Percentiles rank a stretch among this genome's conserved stretches.
Conservation (phyloP, 306 rosid species). For the Lathyrus aphaca region DNA sequence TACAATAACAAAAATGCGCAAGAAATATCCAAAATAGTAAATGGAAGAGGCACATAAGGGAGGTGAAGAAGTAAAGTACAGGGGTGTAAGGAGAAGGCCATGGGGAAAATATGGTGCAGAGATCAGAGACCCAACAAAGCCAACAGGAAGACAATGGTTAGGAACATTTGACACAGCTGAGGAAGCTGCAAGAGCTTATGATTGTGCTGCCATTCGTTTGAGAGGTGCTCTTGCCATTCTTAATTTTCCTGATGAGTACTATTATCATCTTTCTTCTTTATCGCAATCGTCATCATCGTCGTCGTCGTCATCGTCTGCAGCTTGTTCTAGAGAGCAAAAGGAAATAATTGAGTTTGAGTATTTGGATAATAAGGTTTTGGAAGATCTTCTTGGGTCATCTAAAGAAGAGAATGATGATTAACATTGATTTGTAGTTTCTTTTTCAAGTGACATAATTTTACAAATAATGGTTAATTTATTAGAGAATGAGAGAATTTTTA, state of each 20-base stretch:
- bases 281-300: constrained; percentile 16
- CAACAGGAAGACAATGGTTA: constrained; percentile 64
- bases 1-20: background rate
- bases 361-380: constrained; percentile 50
- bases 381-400: constrained; percentile 39
- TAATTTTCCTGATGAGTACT: constrained; percentile 34
- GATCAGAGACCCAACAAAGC: constrained; percentile 64
- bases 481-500: background rate
- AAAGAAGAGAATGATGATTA: constrained; percentile 12
- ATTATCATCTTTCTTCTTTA: constrained; percentile 43
- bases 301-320: background rate
- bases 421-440: background rate
- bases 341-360: constrained; percentile 46
- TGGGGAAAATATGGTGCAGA: constrained; percentile 83
- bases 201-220: constrained; percentile 65
- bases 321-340: background rate
- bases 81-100: constrained; percentile 72
- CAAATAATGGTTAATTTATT: background rate
- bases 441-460: background rate
- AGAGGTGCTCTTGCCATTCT: constrained; percentile 66
- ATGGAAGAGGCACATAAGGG: constrained; percentile 22
- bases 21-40: background rate
- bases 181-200: constrained; percentile 80
- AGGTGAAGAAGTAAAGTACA: constrained; percentile 51
- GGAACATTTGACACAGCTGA: constrained; percentile 77